These are phyloP conservation scores for Beauveria medogensis DNA, from an alignment of 2,329 filamentous ascomycete genomes.

Conservation along the genomic window DNA sequence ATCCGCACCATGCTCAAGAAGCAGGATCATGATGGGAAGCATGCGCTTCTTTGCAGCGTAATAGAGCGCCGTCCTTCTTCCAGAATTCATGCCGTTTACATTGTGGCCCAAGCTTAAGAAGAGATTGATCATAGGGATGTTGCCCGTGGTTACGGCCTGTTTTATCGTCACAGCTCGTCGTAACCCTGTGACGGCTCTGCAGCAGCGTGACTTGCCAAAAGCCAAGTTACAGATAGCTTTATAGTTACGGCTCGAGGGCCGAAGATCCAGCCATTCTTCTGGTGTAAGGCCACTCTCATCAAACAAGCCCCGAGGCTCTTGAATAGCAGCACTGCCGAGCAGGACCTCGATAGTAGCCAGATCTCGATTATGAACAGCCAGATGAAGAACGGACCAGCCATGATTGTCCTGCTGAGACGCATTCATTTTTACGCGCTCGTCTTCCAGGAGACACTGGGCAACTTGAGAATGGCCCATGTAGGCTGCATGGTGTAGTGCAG, in stretches of 20 bases:
- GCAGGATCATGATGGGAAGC: constrained; percentile 15
- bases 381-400: constrained; percentile 20
- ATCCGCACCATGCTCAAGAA: background rate
- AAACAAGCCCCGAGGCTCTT: background rate
- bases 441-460: background rate
- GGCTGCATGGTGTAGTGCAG: constrained; percentile 16
- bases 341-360: constrained; percentile 15
- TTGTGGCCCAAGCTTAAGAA: constrained; percentile 13
- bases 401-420: constrained; percentile 17
- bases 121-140: background rate
- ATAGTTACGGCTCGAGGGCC: constrained; percentile 12
- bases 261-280: background rate
- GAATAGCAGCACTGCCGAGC: constrained; percentile 6
- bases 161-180: constrained; percentile 18
- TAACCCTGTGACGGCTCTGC: constrained; percentile 18
- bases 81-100: constrained; percentile 18
- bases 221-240: constrained; percentile 19
- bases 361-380: constrained; percentile 18
- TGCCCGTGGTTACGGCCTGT: background rate
- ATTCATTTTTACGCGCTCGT: background rate
- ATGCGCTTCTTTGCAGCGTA: constrained; percentile 17
- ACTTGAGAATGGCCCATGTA: constrained; percentile 19
- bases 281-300: background rate
- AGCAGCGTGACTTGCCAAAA: constrained; percentile 22
- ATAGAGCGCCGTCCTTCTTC: constrained; percentile 21